Conservation (phyloP, 2,329 filamentous ascomycete species). For the Pyricularia pennisetigena region DNA sequence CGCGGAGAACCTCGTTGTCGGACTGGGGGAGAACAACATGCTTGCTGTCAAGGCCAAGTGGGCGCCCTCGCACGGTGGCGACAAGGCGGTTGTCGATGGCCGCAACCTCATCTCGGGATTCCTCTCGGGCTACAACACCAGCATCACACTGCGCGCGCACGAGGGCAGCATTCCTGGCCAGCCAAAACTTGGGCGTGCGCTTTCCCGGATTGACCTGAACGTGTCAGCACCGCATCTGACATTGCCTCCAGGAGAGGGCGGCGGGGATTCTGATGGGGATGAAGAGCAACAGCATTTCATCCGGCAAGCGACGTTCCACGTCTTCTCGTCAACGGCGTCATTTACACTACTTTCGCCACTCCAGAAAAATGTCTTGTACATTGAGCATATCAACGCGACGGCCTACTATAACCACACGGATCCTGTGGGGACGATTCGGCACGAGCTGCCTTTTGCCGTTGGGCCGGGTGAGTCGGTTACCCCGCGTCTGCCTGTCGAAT, state of each 20-base stretch:
- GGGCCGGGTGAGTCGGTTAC: slow-evolving; percentile 64
- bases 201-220: slow-evolving; percentile 63
- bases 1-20: slow-evolving; percentile 52
- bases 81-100: slow-evolving; percentile 51
- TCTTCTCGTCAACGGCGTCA: slow-evolving; percentile 76
- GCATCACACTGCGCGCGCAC: slow-evolving; percentile 64
- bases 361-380: slow-evolving; percentile 58
- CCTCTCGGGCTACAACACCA: slow-evolving; percentile 79
- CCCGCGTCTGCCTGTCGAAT: slow-evolving; percentile 72
- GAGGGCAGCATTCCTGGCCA: slow-evolving; percentile 62
- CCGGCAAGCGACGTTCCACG: slow-evolving; percentile 73
- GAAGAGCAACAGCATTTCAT: slow-evolving; percentile 49
- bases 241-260: slow-evolving; percentile 33
- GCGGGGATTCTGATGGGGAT: slow-evolving; percentile 10
- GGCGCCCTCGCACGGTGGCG: slow-evolving; percentile 60
- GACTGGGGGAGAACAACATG: slow-evolving; percentile 61
- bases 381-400: slow-evolving; percentile 74
- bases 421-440: slow-evolving; percentile 66
- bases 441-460: slow-evolving; percentile 64
- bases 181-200: slow-evolving; percentile 60
- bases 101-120: slow-evolving; percentile 74
- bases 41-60: slow-evolving; percentile 61
- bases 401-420: slow-evolving; percentile 78
- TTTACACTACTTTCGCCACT: slow-evolving; percentile 80
- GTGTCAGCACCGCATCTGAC: slow-evolving; percentile 60